Conservation (phyloP, 306 rosid species). For the Gillenia trifoliata region DNA sequence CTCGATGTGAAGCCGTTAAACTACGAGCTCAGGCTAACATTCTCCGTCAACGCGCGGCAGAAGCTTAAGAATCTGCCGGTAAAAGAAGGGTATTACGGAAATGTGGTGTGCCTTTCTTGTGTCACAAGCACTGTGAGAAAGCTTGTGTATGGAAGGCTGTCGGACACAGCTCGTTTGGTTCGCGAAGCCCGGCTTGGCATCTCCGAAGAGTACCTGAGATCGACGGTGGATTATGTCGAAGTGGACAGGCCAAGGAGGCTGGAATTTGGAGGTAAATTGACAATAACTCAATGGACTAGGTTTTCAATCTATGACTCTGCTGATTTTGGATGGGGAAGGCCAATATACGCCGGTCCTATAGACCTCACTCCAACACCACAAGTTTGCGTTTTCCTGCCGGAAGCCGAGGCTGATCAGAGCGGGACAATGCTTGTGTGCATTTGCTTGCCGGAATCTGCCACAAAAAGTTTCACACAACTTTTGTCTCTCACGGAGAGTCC, state of each 20-base stretch:
- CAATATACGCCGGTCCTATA: conserved; percentile 82
- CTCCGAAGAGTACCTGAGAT: conserved; percentile 74
- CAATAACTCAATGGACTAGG: conserved; percentile 92
- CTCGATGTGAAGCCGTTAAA: conserved; percentile 67
- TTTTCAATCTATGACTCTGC: conserved; percentile 68
- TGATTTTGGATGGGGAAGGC: conserved; percentile 92
- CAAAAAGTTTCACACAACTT: conserved; percentile 41
- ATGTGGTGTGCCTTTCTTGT: conserved; percentile 72
- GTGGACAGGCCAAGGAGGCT: conserved; percentile 59
- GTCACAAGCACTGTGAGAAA: conserved; percentile 50
- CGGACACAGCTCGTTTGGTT: conserved; percentile 46
- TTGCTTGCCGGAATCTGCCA: conserved; percentile 76
- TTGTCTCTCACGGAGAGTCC: conserved; percentile 25
- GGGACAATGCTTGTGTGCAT: conserved; percentile 73
- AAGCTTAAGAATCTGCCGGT: conserved; percentile 55
- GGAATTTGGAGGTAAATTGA: conserved; percentile 83
- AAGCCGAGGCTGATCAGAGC: conserved; percentile 35
- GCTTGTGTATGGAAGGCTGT: conserved; percentile 44
- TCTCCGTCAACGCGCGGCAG: conserved; percentile 66
- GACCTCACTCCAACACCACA: conserved; percentile 92
- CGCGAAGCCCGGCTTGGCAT: conserved; percentile 53
- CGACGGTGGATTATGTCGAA: conserved; percentile 71
- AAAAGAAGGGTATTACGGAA: conserved; percentile 79
- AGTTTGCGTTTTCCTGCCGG: conserved; percentile 83
- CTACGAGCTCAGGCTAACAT: conserved; percentile 63